phyloP scores from a whole-genome alignment of 2,329 filamentous ascomycete species.

The Neocucurbitaria cava region DNA sequence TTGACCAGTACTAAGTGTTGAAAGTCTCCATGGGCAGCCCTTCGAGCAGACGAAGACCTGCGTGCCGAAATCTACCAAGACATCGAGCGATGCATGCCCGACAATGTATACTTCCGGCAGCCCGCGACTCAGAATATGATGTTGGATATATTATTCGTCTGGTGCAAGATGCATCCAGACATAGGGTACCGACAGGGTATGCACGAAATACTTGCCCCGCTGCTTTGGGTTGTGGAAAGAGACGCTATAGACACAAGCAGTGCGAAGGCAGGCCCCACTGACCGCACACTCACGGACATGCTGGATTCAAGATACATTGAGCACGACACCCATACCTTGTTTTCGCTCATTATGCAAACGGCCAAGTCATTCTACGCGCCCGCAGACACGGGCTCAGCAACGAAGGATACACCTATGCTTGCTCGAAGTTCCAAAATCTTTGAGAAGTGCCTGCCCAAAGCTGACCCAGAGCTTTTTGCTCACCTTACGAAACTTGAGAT shows the following conservation, averaged over 20 bases:
- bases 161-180: conserved; percentile 88
- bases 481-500: conserved; percentile 87
- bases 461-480: conserved; percentile 81
- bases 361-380: conserved; percentile 89
- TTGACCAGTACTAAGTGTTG: conserved; percentile 58
- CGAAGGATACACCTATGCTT: conserved; percentile 73
- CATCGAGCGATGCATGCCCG: conserved; percentile 87
- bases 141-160: conserved; percentile 89
- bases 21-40: conserved; percentile 90
- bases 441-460: conserved; percentile 75
- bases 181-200: conserved; percentile 97
- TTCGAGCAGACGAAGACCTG: conserved; percentile 82
- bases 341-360: conserved; percentile 85
- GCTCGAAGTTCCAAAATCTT: conserved; percentile 87
- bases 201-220: conserved; percentile 92
- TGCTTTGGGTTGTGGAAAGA: conserved; percentile 81
- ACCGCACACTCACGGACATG: conserved; percentile 51
- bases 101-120: conserved; percentile 88
- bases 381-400: conserved; percentile 43
- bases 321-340: conserved; percentile 88
- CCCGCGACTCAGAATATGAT: conserved; percentile 79
- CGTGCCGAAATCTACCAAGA: conserved; percentile 92
- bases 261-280: conserved; percentile 30
- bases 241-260: conserved; percentile 71
- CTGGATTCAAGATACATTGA: conserved; percentile 79